Evolutionary conservation across 169 alveolate genomes (phyloP), one percentile per base, ranked within the genome.

Genomic region (Cryptosporidium baileyi): DNA sequence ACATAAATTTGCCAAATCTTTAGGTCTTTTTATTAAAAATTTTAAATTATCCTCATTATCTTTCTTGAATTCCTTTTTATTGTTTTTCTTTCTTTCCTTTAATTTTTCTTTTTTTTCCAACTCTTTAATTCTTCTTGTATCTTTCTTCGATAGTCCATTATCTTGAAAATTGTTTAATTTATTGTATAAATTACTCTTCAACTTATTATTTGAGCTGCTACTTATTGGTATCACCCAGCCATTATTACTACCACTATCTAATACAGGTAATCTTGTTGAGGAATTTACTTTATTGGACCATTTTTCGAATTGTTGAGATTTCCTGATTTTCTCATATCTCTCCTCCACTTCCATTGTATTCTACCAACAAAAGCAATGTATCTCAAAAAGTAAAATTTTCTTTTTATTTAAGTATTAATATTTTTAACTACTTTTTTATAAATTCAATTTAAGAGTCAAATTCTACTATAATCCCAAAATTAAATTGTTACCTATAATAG

Each of bases 261-360:
- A 74, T 51, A 74, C 60, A 11, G 85, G 85, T 24, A 74, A 57
- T 41, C 67, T 60, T 26, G 67, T 54, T 1, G 34, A 17, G 6
- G 54, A 7, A n/a, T 74, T 67, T 28, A 67, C 85, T 15, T 54
- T 22, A 15, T 74, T 60, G 6, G 85, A 74, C 85, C 85, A 74
- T n/a, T 57, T 74, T 36, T 51, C 28, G 54, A 74, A 54, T 28
- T 57, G 65, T 4, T 60, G 26, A 15, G 13, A 3, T 32, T 60
- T 32, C 36, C 85, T 74, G 0, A 28, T 30, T 26, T 24, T 51
- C 36, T 51, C 85, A 38, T 74, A 74, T 13, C 41, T 74, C n/a
- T 74, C 85, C 36, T 74, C 85, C 17, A 74, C 36, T 26, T 74
- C 67, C 47, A 36, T 57, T 7, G 15, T 54, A n/a, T 2, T 32